phyloP scores from a whole-genome alignment of 441 rosid genomes.

The Corymbia calophylla region DNA sequence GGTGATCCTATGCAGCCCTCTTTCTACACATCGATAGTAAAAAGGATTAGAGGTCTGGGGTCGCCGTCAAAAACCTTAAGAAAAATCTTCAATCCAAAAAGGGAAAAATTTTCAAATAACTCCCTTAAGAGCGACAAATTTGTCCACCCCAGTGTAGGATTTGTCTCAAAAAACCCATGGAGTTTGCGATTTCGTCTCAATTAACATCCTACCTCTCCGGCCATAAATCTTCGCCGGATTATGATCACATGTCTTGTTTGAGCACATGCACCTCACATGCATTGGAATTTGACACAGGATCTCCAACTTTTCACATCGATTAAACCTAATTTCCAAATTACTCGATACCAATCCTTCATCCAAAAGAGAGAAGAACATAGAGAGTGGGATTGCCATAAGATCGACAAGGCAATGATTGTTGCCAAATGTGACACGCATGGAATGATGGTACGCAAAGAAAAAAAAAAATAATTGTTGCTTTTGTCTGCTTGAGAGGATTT shows the following conservation, averaged over 20 bases:
- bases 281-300: too few species aligned
- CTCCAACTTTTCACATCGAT: too few species aligned
- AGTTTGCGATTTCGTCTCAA: too few species aligned
- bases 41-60: background rate
- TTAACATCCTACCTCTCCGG: too few species aligned
- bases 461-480: background rate
- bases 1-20: background rate
- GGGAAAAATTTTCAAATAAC: background rate
- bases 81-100: background rate
- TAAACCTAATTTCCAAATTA: too few species aligned
- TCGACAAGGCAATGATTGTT: background rate
- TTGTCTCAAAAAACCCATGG: too few species aligned
- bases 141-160: too few species aligned
- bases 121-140: too few species aligned
- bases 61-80: too few species aligned
- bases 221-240: too few species aligned
- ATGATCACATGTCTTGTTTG: too few species aligned
- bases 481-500: background rate
- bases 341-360: background rate
- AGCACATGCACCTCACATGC: too few species aligned
- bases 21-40: background rate
- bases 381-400: background rate
- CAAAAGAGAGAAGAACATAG: background rate
- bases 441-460: background rate
- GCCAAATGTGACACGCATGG: background rate